Conservation (phyloP, 164 flowering plant genomes). For the Magnolia kwangsiensis region DNA sequence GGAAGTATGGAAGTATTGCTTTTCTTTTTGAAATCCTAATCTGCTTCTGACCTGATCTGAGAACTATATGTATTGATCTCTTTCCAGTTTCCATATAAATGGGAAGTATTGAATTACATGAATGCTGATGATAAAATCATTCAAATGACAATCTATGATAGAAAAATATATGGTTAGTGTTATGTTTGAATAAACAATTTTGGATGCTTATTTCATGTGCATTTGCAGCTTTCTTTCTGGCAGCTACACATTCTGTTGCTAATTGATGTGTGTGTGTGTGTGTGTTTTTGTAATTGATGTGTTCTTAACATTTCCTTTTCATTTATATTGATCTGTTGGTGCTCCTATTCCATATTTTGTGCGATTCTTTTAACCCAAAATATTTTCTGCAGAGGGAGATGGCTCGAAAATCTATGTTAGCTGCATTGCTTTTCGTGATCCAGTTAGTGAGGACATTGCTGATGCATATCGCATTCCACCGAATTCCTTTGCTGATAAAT, state of each 20-base stretch:
- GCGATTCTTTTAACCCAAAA: slow-evolving; percentile 6
- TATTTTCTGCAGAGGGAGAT: slow-evolving; percentile 84
- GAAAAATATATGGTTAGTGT: not conserved
- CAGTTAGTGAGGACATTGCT: slow-evolving; percentile 86
- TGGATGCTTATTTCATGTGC: not conserved
- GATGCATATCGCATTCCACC: slow-evolving; percentile 86
- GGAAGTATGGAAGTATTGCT: no score
- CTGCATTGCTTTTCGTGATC: slow-evolving; percentile 97
- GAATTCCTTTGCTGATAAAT: slow-evolving; percentile 94
- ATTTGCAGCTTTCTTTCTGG: not conserved
- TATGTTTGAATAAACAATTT: not conserved
- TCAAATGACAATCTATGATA: not conserved
- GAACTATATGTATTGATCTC: no score
- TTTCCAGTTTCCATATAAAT: no score
- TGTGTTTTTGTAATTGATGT: not conserved
- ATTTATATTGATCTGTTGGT: no score
- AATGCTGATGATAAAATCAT: not conserved
- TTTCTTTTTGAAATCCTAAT: no score
- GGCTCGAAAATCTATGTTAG: slow-evolving; percentile 97
- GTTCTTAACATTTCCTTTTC: not conserved
- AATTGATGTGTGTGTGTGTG: not conserved
- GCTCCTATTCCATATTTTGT: not conserved
- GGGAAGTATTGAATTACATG: no score
- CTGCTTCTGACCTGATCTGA: no score
- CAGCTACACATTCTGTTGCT: not conserved